Evolutionary conservation across 768 basidiomycete species (phyloP), one percentile per base, ranked within the genome.

Genomic region (Suillus subaureus): DNA sequence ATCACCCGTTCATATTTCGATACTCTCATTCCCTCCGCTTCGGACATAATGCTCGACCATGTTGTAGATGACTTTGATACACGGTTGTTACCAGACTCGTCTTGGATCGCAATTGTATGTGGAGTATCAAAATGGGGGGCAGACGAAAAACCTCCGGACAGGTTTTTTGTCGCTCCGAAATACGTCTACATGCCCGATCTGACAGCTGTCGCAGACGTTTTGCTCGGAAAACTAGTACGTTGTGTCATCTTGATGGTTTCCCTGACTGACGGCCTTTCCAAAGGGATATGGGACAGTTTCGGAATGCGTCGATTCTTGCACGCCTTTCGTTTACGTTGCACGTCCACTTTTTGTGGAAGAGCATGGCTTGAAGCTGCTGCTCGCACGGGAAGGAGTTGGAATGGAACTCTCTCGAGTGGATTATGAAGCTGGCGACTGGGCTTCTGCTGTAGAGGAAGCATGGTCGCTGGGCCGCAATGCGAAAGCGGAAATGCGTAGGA

Each of bases 121-220:
- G 91, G 92, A 5, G 85, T 90, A 39, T 83, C 89, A 26, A 87
- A 87, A 66, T 84, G 84, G 80, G 74, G 73, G 37, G 74, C 75
- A 31, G 68, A 73, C 12, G 80, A 78, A 61, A 45, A 35, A 11
- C 73, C 93, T 16, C 92, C 92, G 0, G 85, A 88, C 13, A 82
- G 83, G 21, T 92, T 94, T 77, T 94, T 84, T 69, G 85, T 92
- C 47, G 91, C 91, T 3, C 91, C 91, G 40, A 82, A 81, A 73
- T 87, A 91, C 70, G 86, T 93, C 43, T 92, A 93, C 75, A 92
- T 94, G 88, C 92, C 92, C 21, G 90, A 94, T 74, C 74, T 94
- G 67, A 91, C 87, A 33, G 90, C 89, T 2, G 82, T 87, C 9
- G 87, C 84, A 6, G 91, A 94, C 70, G 90, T 91, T 23, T 79